phyloP scores from a whole-genome alignment of 352 stramenopile genomes.

The Vaucheria bursata region DNA sequence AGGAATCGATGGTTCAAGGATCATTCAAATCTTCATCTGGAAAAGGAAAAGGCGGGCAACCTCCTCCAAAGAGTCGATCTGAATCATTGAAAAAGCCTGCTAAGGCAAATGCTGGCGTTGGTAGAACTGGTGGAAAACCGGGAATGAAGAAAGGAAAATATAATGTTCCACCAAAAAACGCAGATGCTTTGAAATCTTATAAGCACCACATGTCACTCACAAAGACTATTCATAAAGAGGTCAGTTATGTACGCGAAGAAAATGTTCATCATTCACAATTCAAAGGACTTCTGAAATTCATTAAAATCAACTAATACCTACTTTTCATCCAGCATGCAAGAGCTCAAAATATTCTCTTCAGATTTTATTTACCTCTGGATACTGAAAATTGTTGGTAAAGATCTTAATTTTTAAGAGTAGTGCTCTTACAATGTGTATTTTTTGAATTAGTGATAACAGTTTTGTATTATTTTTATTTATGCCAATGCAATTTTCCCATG shows the following conservation, averaged over 20 bases:
- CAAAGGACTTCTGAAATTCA: no score
- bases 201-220: neutral
- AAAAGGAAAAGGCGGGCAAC: slow-evolving; percentile 3
- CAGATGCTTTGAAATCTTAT: slow-evolving; percentile 5
- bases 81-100: neutral
- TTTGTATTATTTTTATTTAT: no score
- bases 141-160: slow-evolving; percentile 4
- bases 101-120: slow-evolving; percentile 1
- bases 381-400: no score
- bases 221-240: slow-evolving; percentile 5
- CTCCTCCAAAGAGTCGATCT: neutral
- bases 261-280: no score
- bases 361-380: no score
- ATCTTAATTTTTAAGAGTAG: no score
- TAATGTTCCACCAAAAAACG: neutral
- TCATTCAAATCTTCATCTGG: neutral
- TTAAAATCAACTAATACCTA: no score
- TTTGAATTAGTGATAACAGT: no score
- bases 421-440: no score
- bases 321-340: no score
- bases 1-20: slow-evolving; percentile 1
- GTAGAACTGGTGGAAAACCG: neutral
- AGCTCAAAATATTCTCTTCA: no score
- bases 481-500: no score
- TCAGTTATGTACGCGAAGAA: neutral